Base-by-base conservation (phyloP, 2,329 filamentous ascomycete genomes). In the Exophiala calicioides region DNA sequence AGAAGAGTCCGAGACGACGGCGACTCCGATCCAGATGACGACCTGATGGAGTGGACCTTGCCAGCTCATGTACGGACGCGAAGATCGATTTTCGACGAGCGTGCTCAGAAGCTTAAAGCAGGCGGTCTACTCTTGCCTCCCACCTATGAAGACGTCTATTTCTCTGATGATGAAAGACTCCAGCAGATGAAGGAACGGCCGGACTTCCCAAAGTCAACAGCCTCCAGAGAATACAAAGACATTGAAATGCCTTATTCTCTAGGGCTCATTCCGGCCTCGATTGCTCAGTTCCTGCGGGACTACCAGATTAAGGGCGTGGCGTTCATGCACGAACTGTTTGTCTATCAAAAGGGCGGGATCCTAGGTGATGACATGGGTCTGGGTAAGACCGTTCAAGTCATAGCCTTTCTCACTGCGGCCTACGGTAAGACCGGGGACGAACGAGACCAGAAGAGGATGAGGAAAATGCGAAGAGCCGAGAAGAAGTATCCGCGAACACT, bases 301-400 rank as follows among this genome's bases (percentile, higher is more conserved):
- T 98, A 98, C 60, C 93, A 98, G 65, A 76, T 97, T 1, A 79
- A 86, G 20, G 93, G 93, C 4, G 88, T 86, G 10, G 77, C 80
- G 23, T 97, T 96, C 60, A 74, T 98, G 5, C 90, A 97, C 63
- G 80, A 88, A 50, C 78, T 88, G 16, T 97, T 97, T 62, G 85
- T 96, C 3, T 91, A 88, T 56, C 93, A 98, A 62, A 85, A 85
- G 58, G 93, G 93, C 1, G 89, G 87, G 1, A 87, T 98, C 16
- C 76, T 98, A 0, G 90, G 91, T 3, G 93, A 98, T 62, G 93
- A 98, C 61, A 98, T 98, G 93, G 93, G 93, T 15, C 69, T 98
- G 23, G 93, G 93, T 1, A 98, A 98, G 68, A 98, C 93, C 0
- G 88, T 98, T 2, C 93, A 98, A 66, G 88, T 98, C 19, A 93